Base-by-base conservation (phyloP, 352 stramenopile genomes). In the Phytophthora palmivora region DNA sequence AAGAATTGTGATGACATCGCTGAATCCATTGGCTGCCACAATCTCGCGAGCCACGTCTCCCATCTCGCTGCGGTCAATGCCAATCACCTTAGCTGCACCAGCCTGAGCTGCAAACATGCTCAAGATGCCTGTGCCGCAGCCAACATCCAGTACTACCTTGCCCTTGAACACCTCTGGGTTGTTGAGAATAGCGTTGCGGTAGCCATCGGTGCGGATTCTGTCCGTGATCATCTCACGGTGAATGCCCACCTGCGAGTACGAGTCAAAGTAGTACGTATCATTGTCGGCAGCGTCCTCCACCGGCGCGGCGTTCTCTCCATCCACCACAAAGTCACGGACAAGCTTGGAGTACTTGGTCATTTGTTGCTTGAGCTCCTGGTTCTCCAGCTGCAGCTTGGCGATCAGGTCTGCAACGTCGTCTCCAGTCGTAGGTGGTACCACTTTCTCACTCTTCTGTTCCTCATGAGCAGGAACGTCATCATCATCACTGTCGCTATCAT, bases 171-270 rank as follows among this genome's bases (percentile, higher is more conserved):
- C 68, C 62, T 98, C 79, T 16, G 78, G 87, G 77, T 99, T 99
- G 65, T 98, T 95, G 45, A 99, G 75, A 63, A 99, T 99, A 18
- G 96, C 95, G 68, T 98, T 97, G 75, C 97, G 94, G 76, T 99
- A 99, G 11, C 90, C 97, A 48, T 97, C 77, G 32, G 97, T 99
- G 38, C 97, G 94, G 11, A 99, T 91, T 14, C 57, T 67, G 62
- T 94, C 86, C 26, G 82, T 91, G 73, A 94, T 91, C 86, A 94
- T 94, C 78, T 99, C 97, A 72, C 99, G 95, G 72, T 99, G 97
- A 72, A 99, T 99, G 30, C 94, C 92, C 73, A 99, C 97, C 60
- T 99, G 96, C 39, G 95, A 98, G 76, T 99, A 99, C 50, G 94
- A 98, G 74, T 99, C 95, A 52, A 99, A 99, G 77, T 99, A 99